These are phyloP conservation scores for Debaryomycetaceae sp. DNA, from an alignment of 1,139 yeast species.

Conservation along the genomic window DNA sequence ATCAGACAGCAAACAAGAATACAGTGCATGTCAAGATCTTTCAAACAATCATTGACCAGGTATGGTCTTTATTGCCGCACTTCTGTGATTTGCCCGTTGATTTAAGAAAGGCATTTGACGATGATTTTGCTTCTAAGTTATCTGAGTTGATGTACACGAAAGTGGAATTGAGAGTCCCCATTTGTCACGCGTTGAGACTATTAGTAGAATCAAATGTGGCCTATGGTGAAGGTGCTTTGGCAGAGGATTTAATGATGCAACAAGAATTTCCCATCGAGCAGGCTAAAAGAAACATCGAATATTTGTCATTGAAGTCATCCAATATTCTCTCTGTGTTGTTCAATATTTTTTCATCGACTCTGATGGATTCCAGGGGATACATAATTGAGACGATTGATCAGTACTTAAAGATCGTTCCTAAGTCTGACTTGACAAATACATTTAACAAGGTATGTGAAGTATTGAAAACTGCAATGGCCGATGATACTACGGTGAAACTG, in stretches of 20 bases:
- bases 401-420: slow-evolving; percentile 67
- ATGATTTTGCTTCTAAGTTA: slow-evolving; percentile 71
- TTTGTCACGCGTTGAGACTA: slow-evolving; percentile 77
- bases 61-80: slow-evolving; percentile 88
- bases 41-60: slow-evolving; percentile 80
- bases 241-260: slow-evolving; percentile 54
- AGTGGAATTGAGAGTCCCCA: slow-evolving; percentile 68
- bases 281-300: slow-evolving; percentile 57
- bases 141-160: slow-evolving; percentile 73
- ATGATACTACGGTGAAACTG: slow-evolving; percentile 34
- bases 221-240: slow-evolving; percentile 57
- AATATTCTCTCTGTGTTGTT: slow-evolving; percentile 83
- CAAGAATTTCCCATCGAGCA: slow-evolving; percentile 58
- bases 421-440: slow-evolving; percentile 64
- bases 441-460: slow-evolving; percentile 84
- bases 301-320: slow-evolving; percentile 61
- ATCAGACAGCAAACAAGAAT: slow-evolving; percentile 41
- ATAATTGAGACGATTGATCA: slow-evolving; percentile 83
- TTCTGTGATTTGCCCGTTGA: slow-evolving; percentile 88
- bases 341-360: slow-evolving; percentile 85
- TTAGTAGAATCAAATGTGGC: slow-evolving; percentile 75
- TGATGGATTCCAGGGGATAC: slow-evolving; percentile 78
- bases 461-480: slow-evolving; percentile 71
- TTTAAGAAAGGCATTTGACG: slow-evolving; percentile 58
- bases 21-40: slow-evolving; percentile 72